Evolutionary conservation across 1,284 basidiomycete species (phyloP).

Genomic region (Leccinum fuscescens): DNA sequence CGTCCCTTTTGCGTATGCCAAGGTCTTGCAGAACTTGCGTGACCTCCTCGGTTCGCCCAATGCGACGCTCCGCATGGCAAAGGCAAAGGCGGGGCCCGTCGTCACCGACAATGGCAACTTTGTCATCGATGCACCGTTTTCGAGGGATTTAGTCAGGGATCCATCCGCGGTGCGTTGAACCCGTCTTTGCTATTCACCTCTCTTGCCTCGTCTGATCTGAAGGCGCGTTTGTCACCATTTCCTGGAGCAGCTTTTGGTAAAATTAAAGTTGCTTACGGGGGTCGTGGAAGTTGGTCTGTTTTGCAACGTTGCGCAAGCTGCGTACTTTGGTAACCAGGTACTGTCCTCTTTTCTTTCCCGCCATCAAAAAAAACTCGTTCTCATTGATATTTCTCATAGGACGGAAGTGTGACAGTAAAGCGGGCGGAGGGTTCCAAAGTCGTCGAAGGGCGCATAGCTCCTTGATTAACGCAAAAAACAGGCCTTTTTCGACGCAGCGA

Average conservation of each 20-base stretch:
- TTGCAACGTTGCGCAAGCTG: conserved; percentile 89
- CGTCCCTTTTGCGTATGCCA: conserved; percentile 92
- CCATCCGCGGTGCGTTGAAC: conserved; percentile 58
- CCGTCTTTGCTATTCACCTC: neutral
- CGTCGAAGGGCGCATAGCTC: conserved; percentile 19
- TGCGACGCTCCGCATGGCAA: conserved; percentile 79
- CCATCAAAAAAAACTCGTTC: neutral
- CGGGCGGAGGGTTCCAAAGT: conserved; percentile 13
- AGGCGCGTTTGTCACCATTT: neutral
- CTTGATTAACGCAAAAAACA: conserved; percentile 7
- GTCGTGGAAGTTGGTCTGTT: conserved; percentile 98
- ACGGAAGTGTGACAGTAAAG: conserved; percentile 33
- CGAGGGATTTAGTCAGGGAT: conserved; percentile 63
- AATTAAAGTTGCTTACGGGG: conserved; percentile 90
- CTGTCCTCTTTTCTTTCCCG: conserved; percentile 12
- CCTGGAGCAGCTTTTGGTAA: conserved; percentile 56
- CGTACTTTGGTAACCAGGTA: conserved; percentile 95
- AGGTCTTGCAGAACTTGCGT: conserved; percentile 73
- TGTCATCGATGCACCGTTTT: conserved; percentile 90
- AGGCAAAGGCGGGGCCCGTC: conserved; percentile 87
- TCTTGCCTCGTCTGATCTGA: neutral
- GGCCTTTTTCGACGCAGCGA: neutral
- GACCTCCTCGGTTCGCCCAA: conserved; percentile 62
- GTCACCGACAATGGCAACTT: conserved; percentile 97
- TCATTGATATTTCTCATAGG: conserved; percentile 15